Evolutionary conservation across 306 rosid genomes (phyloP).

Genomic region (Begonia fuchsioides): DNA sequence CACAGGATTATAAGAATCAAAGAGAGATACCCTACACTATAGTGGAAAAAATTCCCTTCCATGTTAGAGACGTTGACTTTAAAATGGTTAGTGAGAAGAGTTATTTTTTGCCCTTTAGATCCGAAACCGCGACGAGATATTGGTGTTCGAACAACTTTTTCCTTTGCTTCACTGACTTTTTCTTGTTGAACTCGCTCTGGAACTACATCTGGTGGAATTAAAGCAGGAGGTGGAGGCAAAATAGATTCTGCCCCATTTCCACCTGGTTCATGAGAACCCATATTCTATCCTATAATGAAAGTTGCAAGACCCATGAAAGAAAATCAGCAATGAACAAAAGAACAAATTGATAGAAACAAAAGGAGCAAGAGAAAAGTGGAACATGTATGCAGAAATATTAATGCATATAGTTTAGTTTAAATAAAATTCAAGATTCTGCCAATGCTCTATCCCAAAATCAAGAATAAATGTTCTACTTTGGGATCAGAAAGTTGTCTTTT

Average conservation of each 20-base stretch:
- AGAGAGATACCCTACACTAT: constrained; percentile 43
- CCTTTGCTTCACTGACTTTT: constrained; percentile 24
- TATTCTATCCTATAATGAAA: constrained; percentile 7
- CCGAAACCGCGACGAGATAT: constrained; percentile 56
- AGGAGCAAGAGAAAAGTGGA: too few relatives aligned
- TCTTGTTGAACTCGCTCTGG: constrained; percentile 29
- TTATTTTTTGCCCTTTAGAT: constrained; percentile 40
- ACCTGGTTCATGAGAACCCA: constrained; percentile 38
- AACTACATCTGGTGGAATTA: constrained; percentile 47
- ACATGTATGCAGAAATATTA: too few relatives aligned
- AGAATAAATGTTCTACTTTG: too few relatives aligned
- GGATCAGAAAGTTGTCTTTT: too few relatives aligned
- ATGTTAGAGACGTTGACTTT: constrained; percentile 41
- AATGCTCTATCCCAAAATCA: too few relatives aligned
- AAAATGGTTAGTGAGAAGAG: constrained; percentile 62
- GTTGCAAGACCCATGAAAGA: neutral
- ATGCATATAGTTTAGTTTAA: too few relatives aligned
- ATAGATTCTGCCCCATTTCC: constrained; percentile 24
- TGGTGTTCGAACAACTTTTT: constrained; percentile 44
- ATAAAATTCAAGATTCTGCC: too few relatives aligned
- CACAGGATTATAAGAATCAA: neutral
- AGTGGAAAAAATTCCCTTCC: constrained; percentile 62
- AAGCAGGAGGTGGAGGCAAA: constrained; percentile 75
- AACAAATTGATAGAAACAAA: neutral
- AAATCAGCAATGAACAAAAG: neutral